Evolutionary conservation across 192 early-diverging fungal species (phyloP).

Genomic region (Mortierella alpina): DNA sequence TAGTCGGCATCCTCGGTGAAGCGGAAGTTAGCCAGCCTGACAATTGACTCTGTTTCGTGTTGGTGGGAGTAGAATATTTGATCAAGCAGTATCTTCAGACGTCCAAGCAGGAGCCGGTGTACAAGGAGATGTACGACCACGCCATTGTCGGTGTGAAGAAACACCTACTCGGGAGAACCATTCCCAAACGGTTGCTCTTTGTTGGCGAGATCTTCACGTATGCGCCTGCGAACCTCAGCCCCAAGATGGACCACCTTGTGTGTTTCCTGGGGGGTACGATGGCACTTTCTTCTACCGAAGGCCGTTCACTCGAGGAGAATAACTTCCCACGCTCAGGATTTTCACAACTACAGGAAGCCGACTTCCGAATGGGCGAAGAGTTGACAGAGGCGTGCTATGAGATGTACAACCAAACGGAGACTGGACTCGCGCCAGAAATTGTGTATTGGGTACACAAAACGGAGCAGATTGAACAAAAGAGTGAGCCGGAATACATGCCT

Average conservation of each 20-base stretch:
- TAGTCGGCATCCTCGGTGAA: background rate
- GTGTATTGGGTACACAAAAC: conserved; percentile 74
- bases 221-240: conserved; percentile 25
- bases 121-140: conserved; percentile 74
- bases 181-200: conserved; percentile 70
- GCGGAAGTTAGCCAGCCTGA: background rate
- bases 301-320: conserved; percentile 50
- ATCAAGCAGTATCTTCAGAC: conserved; percentile 90
- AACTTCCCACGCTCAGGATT: conserved; percentile 46
- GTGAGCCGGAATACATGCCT: conserved; percentile 33
- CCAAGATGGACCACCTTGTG: conserved; percentile 94
- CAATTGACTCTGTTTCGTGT: background rate
- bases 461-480: conserved; percentile 33
- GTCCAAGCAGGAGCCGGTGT: conserved; percentile 66
- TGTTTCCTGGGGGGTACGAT: conserved; percentile 91
- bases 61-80: conserved; percentile 77
- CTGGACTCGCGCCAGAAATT: conserved; percentile 88
- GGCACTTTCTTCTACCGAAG: conserved; percentile 80
- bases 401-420: conserved; percentile 83
- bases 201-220: conserved; percentile 69
- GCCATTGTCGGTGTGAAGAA: conserved; percentile 73
- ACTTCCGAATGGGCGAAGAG: conserved; percentile 81
- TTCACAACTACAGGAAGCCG: conserved; percentile 62
- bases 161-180: conserved; percentile 68
- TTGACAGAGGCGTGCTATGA: conserved; percentile 80